phyloP scores from a whole-genome alignment of 192 early-diverging fungal species.

The Coemansia sp. region DNA sequence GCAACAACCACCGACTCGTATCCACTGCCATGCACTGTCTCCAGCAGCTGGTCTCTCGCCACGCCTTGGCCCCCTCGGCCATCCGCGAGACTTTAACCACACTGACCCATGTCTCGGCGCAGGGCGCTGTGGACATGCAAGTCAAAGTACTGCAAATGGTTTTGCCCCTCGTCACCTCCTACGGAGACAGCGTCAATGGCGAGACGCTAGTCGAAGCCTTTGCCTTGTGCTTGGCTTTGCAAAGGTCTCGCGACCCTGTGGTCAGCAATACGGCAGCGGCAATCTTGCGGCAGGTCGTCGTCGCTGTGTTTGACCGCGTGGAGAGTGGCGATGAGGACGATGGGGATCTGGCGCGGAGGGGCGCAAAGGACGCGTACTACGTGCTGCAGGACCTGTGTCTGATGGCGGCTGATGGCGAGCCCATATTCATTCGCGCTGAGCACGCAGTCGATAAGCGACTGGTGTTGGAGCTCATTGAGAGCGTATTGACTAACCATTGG shows the following conservation, averaged over 20 bases:
- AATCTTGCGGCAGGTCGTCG: conserved; percentile 48
- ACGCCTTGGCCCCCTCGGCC: conserved; percentile 43
- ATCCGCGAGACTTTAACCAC: conserved; percentile 65
- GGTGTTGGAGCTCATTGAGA: conserved; percentile 92
- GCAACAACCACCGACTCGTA: conserved; percentile 76
- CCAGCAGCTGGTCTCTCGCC: conserved; percentile 55
- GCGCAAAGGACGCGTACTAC: conserved; percentile 80
- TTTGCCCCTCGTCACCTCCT: conserved; percentile 82
- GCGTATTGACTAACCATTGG: conserved; percentile 77
- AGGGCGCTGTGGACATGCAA: conserved; percentile 77
- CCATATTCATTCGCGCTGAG: conserved; percentile 59
- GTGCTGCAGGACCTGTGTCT: conserved; percentile 89
- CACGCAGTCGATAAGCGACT: conserved; percentile 61
- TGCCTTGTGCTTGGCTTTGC: conserved; percentile 76
- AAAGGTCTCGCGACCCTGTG: conserved; percentile 70
- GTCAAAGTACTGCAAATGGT: conserved; percentile 92
- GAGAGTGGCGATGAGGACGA: conserved; percentile 29
- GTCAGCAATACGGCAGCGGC: conserved; percentile 49
- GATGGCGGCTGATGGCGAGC: conserved; percentile 65
- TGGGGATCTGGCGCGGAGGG: conserved; percentile 50
- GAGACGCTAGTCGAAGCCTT: conserved; percentile 82
- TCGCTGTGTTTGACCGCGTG: conserved; percentile 54
- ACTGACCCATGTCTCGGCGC: conserved; percentile 65
- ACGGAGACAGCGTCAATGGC: conserved; percentile 69
- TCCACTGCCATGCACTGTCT: conserved; percentile 81